Evolutionary conservation across 768 basidiomycete species (phyloP).

Genomic region (Piloderma croceum): DNA sequence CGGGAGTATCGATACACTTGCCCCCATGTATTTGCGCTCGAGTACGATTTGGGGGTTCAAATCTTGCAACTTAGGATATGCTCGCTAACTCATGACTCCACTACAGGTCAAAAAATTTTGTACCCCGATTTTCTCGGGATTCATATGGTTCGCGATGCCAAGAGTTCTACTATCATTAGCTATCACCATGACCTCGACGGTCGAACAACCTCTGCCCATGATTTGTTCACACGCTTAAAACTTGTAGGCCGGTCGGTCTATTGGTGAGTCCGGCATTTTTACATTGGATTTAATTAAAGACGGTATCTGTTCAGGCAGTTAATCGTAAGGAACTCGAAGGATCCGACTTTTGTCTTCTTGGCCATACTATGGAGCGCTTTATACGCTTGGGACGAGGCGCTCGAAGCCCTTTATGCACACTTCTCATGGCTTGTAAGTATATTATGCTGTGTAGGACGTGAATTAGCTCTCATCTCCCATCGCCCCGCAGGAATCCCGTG

Average conservation of each 20-base stretch:
- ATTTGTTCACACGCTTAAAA: too few relatives aligned
- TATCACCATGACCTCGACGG: too few relatives aligned
- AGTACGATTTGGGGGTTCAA: conserved; percentile 5
- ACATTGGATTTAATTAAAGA: too few relatives aligned
- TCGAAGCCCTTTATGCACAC: conserved; percentile 47
- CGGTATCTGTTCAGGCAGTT: conserved; percentile 44
- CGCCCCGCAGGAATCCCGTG: conserved; percentile 37
- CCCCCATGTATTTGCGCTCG: neutral
- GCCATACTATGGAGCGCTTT: conserved; percentile 53
- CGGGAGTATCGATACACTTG: neutral
- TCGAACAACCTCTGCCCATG: too few relatives aligned
- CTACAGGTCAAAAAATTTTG: conserved; percentile 14
- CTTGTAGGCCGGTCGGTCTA: too few relatives aligned
- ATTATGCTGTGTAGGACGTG: too few relatives aligned
- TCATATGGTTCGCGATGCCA: conserved; percentile 40
- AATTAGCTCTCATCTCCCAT: conserved; percentile 4
- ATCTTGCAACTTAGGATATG: too few relatives aligned
- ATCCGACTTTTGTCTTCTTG: conserved; percentile 52
- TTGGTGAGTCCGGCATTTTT: too few relatives aligned
- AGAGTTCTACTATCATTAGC: conserved; percentile 38
- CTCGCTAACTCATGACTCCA: conserved; percentile 45
- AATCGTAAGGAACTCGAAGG: conserved; percentile 32
- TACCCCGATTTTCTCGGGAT: conserved; percentile 45
- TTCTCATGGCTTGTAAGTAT: conserved; percentile 43
- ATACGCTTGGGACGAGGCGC: conserved; percentile 58